Conservation (phyloP, 148 eudicot genomes). For the Rhododendron williamsianum region DNA sequence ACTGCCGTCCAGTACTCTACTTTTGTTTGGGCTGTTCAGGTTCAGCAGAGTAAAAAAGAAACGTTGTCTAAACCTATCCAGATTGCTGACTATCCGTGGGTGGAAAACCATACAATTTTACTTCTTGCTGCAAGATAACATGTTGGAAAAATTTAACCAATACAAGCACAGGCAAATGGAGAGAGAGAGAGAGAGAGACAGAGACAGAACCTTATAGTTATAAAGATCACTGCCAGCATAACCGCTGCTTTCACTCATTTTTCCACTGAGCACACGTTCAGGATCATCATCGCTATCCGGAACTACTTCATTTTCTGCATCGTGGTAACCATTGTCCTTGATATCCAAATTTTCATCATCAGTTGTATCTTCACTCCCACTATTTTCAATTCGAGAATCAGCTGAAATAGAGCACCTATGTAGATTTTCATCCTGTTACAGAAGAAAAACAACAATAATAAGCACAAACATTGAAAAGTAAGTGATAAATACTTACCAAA, state of each 20-base stretch:
- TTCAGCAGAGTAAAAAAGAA: neutral
- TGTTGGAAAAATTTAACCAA: neutral
- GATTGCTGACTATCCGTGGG: neutral
- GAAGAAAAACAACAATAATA: conserved; percentile 15
- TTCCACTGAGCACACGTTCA: conserved; percentile 81
- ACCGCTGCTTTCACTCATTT: conserved; percentile 90
- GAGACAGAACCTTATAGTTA: conserved; percentile 70
- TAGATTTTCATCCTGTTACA: conserved; percentile 70
- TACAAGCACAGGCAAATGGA: neutral
- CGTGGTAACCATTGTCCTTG: conserved; percentile 67
- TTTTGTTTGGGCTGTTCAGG: neutral
- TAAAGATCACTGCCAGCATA: conserved; percentile 87
- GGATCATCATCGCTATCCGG: conserved; percentile 69
- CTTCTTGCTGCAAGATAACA: neutral
- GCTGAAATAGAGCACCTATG: conserved; percentile 94
- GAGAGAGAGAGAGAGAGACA: conserved; percentile 1
- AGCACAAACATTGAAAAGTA: neutral
- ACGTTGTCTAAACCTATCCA: neutral
- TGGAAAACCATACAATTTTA: neutral
- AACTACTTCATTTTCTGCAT: conserved; percentile 72
- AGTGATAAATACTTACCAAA: neutral
- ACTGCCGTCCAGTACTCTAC: neutral
- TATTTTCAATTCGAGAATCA: conserved; percentile 71
- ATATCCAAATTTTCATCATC: conserved; percentile 63
- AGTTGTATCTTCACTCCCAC: conserved; percentile 77